Conservation (phyloP, 2,329 filamentous ascomycete genomes). For the Chaetomium sp. region DNA sequence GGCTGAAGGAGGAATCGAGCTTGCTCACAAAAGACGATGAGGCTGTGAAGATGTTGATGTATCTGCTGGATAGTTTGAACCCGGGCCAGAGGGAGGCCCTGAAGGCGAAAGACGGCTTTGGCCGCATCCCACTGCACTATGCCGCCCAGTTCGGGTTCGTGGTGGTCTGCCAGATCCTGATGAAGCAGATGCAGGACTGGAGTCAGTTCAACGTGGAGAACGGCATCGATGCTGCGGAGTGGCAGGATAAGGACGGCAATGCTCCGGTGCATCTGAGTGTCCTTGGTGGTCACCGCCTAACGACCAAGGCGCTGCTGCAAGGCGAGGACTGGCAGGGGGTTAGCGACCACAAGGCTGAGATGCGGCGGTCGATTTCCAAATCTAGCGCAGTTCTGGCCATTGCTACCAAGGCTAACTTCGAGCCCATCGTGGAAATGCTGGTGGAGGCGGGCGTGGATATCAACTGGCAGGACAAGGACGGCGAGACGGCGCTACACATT, state of each 20-base stretch:
- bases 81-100: conserved; percentile 63
- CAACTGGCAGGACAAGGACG: conserved; percentile 84
- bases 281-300: conserved; percentile 81
- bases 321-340: conserved; percentile 70
- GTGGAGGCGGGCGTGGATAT: conserved; percentile 87
- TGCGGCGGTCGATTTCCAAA: conserved; percentile 65
- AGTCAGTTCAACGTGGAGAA: conserved; percentile 74
- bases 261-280: conserved; percentile 89
- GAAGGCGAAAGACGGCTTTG: conserved; percentile 66
- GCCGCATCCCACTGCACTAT: conserved; percentile 83
- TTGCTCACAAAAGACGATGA: conserved; percentile 65
- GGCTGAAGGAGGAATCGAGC: conserved; percentile 58
- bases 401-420: conserved; percentile 82
- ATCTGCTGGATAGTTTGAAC: conserved; percentile 60
- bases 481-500: conserved; percentile 86
- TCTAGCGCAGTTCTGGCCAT: conserved; percentile 83
- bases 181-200: conserved; percentile 86
- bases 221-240: conserved; percentile 78
- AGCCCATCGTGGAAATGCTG: conserved; percentile 75
- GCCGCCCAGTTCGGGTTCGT: conserved; percentile 92
- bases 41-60: conserved; percentile 60
- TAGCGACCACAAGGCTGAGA: conserved; percentile 54
- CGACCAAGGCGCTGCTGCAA: conserved; percentile 72
- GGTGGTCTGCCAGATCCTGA: conserved; percentile 79
- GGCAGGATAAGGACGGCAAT: conserved; percentile 90